Conservation (phyloP, 768 basidiomycete species). For the Nidularia pulvinata region DNA sequence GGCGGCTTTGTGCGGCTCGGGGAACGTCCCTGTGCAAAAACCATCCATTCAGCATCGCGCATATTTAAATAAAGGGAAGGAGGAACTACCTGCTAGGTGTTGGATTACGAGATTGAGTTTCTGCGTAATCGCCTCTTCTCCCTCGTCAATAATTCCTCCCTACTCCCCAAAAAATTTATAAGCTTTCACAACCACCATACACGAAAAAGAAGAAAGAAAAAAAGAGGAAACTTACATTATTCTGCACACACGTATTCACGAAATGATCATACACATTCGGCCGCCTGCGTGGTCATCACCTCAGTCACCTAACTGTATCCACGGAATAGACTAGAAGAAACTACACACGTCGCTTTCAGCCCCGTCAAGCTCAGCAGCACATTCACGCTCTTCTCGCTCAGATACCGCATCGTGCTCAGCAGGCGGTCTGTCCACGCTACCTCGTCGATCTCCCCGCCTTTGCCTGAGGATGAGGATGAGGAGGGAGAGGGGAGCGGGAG, state of each 20-base stretch:
- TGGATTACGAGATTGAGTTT: constrained; percentile 56
- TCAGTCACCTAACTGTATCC: not conserved
- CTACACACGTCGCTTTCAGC: constrained; percentile 60
- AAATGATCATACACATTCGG: constrained; percentile 72
- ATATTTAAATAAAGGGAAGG: not conserved
- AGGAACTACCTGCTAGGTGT: constrained; percentile 56
- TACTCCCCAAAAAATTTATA: too few relatives aligned
- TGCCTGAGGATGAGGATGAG: constrained; percentile 40
- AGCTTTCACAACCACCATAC: too few relatives aligned
- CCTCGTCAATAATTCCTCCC: constrained; percentile 87
- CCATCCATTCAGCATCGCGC: constrained; percentile 1
- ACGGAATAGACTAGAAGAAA: not conserved
- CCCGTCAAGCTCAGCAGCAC: constrained; percentile 61
- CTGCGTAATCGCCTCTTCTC: constrained; percentile 62
- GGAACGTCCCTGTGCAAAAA: constrained; percentile 42
- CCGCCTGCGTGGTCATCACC: constrained; percentile 36
- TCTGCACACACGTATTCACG: constrained; percentile 69
- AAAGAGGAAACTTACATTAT: constrained; percentile 67
- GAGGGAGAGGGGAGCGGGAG: constrained; percentile 70
- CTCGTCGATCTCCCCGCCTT: constrained; percentile 69
- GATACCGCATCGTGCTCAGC: constrained; percentile 65
- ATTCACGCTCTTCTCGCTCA: constrained; percentile 61
- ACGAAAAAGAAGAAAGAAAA: constrained; percentile 1
- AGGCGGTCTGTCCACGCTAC: constrained; percentile 84
- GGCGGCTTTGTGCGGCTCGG: constrained; percentile 70